Conservation (phyloP, 371 early-diverging fungal genomes). For the Cokeromyces recurvatus region DNA sequence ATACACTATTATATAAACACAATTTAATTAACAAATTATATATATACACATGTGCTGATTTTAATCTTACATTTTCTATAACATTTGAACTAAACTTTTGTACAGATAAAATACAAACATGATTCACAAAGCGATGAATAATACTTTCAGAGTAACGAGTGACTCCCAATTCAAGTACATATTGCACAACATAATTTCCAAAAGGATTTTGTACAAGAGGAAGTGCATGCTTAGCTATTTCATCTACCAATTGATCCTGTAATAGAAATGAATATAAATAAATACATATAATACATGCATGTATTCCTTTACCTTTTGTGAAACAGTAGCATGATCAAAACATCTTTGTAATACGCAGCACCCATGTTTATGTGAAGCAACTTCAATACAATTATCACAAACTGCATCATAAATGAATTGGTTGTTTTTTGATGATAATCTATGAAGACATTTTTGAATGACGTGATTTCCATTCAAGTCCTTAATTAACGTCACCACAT, state of each 20-base stretch:
- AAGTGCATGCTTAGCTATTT: slow-evolving; percentile 74
- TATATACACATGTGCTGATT: too few species aligned
- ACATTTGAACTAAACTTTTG: slow-evolving; percentile 94
- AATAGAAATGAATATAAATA: not conserved
- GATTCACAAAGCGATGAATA: slow-evolving; percentile 70
- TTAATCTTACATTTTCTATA: slow-evolving; percentile 70
- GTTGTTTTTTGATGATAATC: slow-evolving; percentile 65
- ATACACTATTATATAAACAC: slow-evolving; percentile 54
- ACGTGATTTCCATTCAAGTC: slow-evolving; percentile 99
- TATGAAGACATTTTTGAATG: slow-evolving; percentile 92
- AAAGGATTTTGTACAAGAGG: slow-evolving; percentile 89
- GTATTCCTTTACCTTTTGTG: slow-evolving; percentile 62
- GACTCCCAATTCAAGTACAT: slow-evolving; percentile 82
- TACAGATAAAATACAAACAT: slow-evolving; percentile 73
- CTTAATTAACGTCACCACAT: slow-evolving; percentile 85
- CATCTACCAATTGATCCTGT: slow-evolving; percentile 64
- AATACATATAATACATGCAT: too few species aligned
- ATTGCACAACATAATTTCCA: slow-evolving; percentile 98
- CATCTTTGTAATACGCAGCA: slow-evolving; percentile 97
- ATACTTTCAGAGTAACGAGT: slow-evolving; percentile 62
- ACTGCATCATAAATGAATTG: slow-evolving; percentile 91
- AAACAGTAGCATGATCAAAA: slow-evolving; percentile 77
- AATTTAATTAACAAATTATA: not conserved
- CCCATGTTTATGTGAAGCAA: slow-evolving; percentile 95
- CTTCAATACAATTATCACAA: slow-evolving; percentile 76